Evolutionary conservation across 2,329 filamentous ascomycete genomes (phyloP), one percentile per base, ranked within the genome.

Genomic region (Helotiales sp.): DNA sequence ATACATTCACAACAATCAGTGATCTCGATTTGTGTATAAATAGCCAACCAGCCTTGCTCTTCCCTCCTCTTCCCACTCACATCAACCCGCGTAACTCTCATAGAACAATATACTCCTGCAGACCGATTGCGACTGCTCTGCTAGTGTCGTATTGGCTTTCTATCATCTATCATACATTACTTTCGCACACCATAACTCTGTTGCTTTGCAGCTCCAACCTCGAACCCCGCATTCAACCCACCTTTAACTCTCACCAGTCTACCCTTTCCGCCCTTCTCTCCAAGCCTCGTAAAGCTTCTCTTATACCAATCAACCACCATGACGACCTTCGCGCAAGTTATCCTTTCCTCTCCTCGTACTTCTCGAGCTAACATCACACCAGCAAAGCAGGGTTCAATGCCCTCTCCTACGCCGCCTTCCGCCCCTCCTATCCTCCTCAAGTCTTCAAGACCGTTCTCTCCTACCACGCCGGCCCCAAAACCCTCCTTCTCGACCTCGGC

Each of bases 341-440:
- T 60, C 56, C 52, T 27, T 38, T 53, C 53, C 33, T 42, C 58
- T 48, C 29, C 48, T 13, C 52, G 44, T n/a, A 34, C 33, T 25
- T 19, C 46, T 31, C 48, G 52, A 52, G 60, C 44, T 57, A 27
- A 58, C 44, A 52, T n/a, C 12, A n/a, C 30, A 15, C 27, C 58
- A 86, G 81, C 52, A 82, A 81, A 69, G 70, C 79, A 36, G 77
- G 77, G 10, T 86, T 85, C 71, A 81, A 79, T 24, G 78, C 81
- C 13, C 76, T 79, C 42, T 76, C 77, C 17, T 88, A 88, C 65
- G 83, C 84, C 34, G 75, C 81, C 24, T 82, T 85, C 67, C 79
- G 85, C 15, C 84, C 85, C 15, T 74, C 75, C 25, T 88, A 87
- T 67, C 83, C 84, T 6, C 68, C 76, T 8, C 74, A 73, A 19